Evolutionary conservation across 139 green algal genomes (phyloP), one percentile per base, ranked within the genome.

Genomic region (Chlamydomonas sp.): DNA sequence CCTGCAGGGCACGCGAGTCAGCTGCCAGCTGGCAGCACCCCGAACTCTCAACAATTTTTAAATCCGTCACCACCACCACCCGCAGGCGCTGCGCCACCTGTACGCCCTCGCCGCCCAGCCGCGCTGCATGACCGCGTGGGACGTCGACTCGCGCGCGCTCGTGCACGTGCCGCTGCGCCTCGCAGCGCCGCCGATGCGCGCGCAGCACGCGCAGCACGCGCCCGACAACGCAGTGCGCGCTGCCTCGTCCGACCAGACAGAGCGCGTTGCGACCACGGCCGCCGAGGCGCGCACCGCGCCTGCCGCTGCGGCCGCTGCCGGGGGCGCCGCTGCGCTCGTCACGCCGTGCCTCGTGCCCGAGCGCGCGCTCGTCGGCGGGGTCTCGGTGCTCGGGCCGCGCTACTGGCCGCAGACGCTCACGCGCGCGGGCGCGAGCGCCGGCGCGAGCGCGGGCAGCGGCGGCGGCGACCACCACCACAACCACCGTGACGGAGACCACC

Each of bases 21-120:
- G n/a, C n/a, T n/a, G n/a, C n/a, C n/a, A n/a, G n/a, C n/a, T n/a
- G n/a, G n/a, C n/a, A n/a, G n/a, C n/a, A n/a, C n/a, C n/a, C n/a
- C n/a, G n/a, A n/a, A n/a, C n/a, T n/a, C n/a, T n/a, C n/a, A n/a
- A n/a, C n/a, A n/a, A n/a, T n/a, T n/a, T n/a, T n/a, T n/a, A n/a
- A n/a, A n/a, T n/a, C n/a, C n/a, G n/a, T n/a, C n/a, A n/a, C n/a
- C n/a, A n/a, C n/a, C n/a, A n/a, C n/a, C n/a, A n/a, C n/a, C 43
- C 33, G 54, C 89, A 96, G 86, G 90, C 92, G 2, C 87, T 98
- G 58, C 80, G 94, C 24, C 93, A 98, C 74, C 77, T 98, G 54
- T 98, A 97, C 65, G 93, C 91, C 43, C 73, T 98, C 37, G 94
- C 94, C 1, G 67, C 83, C 0, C 71, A 96, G 77, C 73, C 77